These are phyloP conservation scores for Heterobasidion occidentale DNA, from an alignment of 1,284 basidiomycete species.

Conservation along the genomic window DNA sequence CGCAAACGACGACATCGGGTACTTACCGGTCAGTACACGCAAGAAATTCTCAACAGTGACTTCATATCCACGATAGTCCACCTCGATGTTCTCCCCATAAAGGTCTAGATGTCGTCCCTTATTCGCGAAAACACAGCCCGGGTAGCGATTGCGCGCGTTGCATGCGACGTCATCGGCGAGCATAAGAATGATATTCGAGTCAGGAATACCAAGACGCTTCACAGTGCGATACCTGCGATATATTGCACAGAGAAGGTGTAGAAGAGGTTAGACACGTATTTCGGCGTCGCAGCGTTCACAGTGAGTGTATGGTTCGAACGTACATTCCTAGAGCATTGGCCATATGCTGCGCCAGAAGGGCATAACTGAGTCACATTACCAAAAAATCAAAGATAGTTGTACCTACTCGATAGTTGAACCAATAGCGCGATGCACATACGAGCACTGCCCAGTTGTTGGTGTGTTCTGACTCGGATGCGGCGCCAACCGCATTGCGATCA, in stretches of 20 bases:
- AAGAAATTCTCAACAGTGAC: conserved; percentile 97
- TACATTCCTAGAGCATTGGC: conserved; percentile 96
- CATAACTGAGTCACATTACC: neutral
- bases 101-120: conserved; percentile 76
- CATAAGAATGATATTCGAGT: conserved; percentile 99
- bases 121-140: conserved; percentile 87
- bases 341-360: conserved; percentile 67
- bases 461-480: conserved; percentile 42
- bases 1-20: neutral
- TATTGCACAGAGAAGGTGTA: neutral
- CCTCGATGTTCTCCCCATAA: conserved; percentile 95
- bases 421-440: conserved; percentile 90
- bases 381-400: conserved; percentile 2
- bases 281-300: too few relatives aligned
- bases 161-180: conserved; percentile 95
- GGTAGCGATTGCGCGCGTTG: conserved; percentile 87
- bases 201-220: conserved; percentile 95
- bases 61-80: conserved; percentile 97
- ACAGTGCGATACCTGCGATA: conserved; percentile 86
- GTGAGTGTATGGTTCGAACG: conserved; percentile 11
- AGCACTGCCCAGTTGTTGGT: conserved; percentile 99
- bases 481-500: conserved; percentile 5
- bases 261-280: too few relatives aligned
- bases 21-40: conserved; percentile 78
- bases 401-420: conserved; percentile 97